phyloP scores from a whole-genome alignment of 2,329 filamentous ascomycete genomes.

The Didymosphaeria variabile region DNA sequence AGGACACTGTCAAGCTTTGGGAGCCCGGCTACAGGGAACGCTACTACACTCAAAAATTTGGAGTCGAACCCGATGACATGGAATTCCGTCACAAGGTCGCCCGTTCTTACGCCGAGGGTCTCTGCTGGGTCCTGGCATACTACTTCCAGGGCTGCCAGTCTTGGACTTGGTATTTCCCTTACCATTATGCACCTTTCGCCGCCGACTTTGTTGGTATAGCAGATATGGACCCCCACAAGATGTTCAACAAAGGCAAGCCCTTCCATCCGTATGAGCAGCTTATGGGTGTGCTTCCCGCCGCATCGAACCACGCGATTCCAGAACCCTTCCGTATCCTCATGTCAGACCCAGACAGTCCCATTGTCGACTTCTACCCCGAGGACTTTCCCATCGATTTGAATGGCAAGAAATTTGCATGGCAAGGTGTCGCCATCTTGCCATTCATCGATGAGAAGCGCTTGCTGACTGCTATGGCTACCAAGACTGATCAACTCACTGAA shows the following conservation, averaged over 20 bases:
- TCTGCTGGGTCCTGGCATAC: conserved; percentile 94
- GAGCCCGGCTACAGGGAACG: conserved; percentile 94
- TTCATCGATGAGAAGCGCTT: conserved; percentile 95
- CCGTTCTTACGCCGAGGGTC: conserved; percentile 89
- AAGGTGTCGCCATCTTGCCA: conserved; percentile 89
- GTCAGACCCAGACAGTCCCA: conserved; percentile 85
- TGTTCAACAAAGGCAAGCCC: conserved; percentile 83
- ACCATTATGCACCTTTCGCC: conserved; percentile 97
- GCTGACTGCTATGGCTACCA: conserved; percentile 80
- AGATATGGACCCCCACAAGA: conserved; percentile 72
- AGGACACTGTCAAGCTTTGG: conserved; percentile 90
- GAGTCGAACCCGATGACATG: conserved; percentile 79
- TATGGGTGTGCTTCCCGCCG: conserved; percentile 96
- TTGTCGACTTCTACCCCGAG: conserved; percentile 97
- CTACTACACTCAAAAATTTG: conserved; percentile 97
- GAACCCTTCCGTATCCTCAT: conserved; percentile 89
- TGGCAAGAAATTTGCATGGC: conserved; percentile 98
- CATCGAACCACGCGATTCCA: conserved; percentile 90
- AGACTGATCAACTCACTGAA: conserved; percentile 79
- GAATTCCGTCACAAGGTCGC: conserved; percentile 91
- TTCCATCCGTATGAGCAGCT: conserved; percentile 96
- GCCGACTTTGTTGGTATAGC: conserved; percentile 88
- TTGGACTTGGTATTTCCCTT: conserved; percentile 99
- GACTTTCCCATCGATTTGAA: conserved; percentile 95
- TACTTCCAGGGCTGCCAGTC: conserved; percentile 98